Evolutionary conservation across 768 basidiomycete genomes (phyloP).

Genomic region (Phlegmacium glaucopus): DNA sequence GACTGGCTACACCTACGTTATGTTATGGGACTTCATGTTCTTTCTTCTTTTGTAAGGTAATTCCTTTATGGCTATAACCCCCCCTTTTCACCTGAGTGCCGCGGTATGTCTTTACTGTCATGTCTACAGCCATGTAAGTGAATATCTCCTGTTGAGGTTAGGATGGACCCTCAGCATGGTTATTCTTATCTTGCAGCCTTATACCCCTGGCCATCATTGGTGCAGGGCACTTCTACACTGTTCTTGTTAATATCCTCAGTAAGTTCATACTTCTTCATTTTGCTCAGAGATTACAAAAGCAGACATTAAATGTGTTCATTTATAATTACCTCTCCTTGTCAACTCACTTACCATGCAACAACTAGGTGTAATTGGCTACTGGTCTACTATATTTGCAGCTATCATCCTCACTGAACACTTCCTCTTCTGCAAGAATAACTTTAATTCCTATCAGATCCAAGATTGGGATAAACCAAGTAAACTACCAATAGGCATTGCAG

Average conservation of each 20-base stretch:
- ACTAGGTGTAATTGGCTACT: too few relatives aligned
- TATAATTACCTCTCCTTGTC: too few relatives aligned
- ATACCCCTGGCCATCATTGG: conserved; percentile 73
- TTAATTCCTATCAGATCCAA: conserved; percentile 41
- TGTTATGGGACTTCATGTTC: neutral
- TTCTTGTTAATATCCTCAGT: conserved; percentile 65
- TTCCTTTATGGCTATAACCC: conserved; percentile 61
- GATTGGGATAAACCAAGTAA: conserved; percentile 52
- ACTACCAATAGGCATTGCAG: conserved; percentile 64
- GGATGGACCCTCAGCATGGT: too few relatives aligned
- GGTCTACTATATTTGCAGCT: conserved; percentile 51
- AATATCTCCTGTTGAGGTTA: neutral
- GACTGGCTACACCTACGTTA: neutral
- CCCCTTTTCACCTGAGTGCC: conserved; percentile 57
- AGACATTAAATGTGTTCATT: too few relatives aligned
- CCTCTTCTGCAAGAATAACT: conserved; percentile 51
- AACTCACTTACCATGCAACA: too few relatives aligned
- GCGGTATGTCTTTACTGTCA: conserved; percentile 62
- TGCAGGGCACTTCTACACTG: conserved; percentile 57
- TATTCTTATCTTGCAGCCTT: too few relatives aligned
- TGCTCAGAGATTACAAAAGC: too few relatives aligned
- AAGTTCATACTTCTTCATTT: too few relatives aligned
- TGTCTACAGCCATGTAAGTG: conserved; percentile 65
- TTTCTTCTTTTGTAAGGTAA: conserved; percentile 31
- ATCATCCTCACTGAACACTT: conserved; percentile 67